phyloP scores from a whole-genome alignment of 257 asterid genomes.

The Thymus quinquecostatus region DNA sequence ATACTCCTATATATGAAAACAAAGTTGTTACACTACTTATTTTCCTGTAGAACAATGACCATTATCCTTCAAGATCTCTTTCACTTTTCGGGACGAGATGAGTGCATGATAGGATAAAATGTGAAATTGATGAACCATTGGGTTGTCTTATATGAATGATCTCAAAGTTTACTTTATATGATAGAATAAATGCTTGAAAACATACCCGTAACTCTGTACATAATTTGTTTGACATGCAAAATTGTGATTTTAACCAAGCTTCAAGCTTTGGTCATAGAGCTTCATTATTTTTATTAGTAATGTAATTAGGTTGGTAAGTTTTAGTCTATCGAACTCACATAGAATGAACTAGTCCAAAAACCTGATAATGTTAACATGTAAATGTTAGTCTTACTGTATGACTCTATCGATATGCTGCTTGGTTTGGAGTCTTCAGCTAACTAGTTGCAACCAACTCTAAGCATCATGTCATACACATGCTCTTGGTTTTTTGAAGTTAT shows the following conservation, averaged over 20 bases:
- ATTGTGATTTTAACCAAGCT: slow-evolving; percentile 1
- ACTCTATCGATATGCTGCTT: slow-evolving; percentile 2
- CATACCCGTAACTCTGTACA: neutral
- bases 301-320: neutral
- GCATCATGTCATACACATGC: slow-evolving; percentile 6
- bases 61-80: neutral
- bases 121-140: neutral
- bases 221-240: neutral
- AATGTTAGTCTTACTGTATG: slow-evolving; percentile 14
- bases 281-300: neutral
- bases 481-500: neutral
- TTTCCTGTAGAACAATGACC: neutral
- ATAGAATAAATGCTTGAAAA: neutral
- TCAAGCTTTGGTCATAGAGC: neutral
- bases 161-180: neutral
- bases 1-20: no score
- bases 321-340: neutral
- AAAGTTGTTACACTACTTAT: neutral
- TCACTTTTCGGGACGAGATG: neutral
- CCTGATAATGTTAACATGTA: slow-evolving; percentile 7
- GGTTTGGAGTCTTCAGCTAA: slow-evolving; percentile 3
- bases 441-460: neutral
- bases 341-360: neutral
- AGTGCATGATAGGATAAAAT: neutral
- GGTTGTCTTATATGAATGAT: neutral